phyloP scores from a whole-genome alignment of 176 grass and related monocot species.

The Bromus sterilis region DNA sequence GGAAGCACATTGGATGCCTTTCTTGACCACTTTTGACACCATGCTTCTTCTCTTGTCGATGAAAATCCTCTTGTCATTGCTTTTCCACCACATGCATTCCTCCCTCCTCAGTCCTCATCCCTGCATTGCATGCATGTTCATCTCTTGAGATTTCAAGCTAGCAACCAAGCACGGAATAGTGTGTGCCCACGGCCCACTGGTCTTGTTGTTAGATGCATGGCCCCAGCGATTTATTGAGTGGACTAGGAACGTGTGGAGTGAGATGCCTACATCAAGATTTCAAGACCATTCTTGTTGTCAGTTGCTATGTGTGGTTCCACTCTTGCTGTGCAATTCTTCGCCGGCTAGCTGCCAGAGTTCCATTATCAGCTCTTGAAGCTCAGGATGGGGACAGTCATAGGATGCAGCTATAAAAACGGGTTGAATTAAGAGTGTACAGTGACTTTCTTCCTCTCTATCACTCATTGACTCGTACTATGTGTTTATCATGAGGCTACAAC shows the following conservation, averaged over 20 bases:
- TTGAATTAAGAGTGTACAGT: not conserved
- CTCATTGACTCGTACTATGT: not conserved
- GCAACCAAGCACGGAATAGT: not conserved
- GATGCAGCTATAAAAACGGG: not conserved
- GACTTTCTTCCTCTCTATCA: not conserved
- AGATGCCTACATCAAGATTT: not conserved
- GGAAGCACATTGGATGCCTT: slow-evolving; percentile 38
- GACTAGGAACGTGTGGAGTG: slow-evolving; percentile 1
- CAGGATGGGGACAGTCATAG: not conserved
- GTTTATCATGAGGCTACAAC: not conserved
- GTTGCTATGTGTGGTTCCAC: not conserved
- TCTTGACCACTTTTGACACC: slow-evolving; percentile 32
- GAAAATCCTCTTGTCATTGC: slow-evolving; percentile 39
- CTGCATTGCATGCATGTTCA: not conserved
- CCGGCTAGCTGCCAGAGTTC: not conserved
- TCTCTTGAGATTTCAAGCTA: not conserved
- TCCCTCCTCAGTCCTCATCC: not conserved
- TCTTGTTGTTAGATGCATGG: slow-evolving; percentile 3
- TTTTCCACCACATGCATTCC: slow-evolving; percentile 34
- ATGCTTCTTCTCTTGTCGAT: not conserved
- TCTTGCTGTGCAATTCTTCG: not conserved
- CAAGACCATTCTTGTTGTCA: slow-evolving; percentile 16
- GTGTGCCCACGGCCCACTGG: not conserved
- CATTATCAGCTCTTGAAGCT: not conserved
- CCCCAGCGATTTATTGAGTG: slow-evolving; percentile 9